Base-by-base conservation (phyloP, 1,284 basidiomycete species). In the Tilletiopsis washingtonensis region DNA sequence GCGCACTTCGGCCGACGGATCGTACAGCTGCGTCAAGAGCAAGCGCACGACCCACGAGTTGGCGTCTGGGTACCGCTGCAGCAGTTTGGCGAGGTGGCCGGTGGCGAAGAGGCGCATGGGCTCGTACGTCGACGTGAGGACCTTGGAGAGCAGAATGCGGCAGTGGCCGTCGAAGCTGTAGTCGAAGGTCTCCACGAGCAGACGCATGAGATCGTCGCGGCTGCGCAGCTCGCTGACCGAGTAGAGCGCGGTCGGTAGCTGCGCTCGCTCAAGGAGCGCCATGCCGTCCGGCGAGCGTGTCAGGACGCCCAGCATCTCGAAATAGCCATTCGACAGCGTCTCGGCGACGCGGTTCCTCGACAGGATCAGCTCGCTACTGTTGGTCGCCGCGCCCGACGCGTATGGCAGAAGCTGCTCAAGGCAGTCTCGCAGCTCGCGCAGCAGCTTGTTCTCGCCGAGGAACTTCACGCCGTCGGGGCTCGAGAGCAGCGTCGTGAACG, bases 191-290 rank as follows among this genome's bases (percentile, higher is more conserved):
- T 91, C 87, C 45, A 97, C 85, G 57, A 96, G 88, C 9, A 84
- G 84, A 64, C 84, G 86, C 56, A 91, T 86, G 36, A 98, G 78
- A 67, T 97, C 91, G 67, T 96, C 91, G 32, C 94, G 80, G 71
- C 85, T 86, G 27, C 85, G 80, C 43, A 96, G 78, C 69, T 97
- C 91, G 70, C 85, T 89, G 25, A 98, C 76, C 64, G 91, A 88
- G 67, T 98, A 96, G 69, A 98, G 88, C 0, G 87, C 85, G 0
- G 91, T 94, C 73, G 96, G 98, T 36, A 96, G 81, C 66, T 87
- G 88, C 75, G 86, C 86, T 65, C 87, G 86, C 73, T 93, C 89
- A 72, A 98, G 76, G 17, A 98, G 75, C 41, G 88, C 85, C 23
- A 93, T 81, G 12, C 94, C 94, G 46, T 94, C 88, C 25, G 82